Evolutionary conservation across 768 basidiomycete genomes (phyloP).

Genomic region (Thelephora ganbajun): DNA sequence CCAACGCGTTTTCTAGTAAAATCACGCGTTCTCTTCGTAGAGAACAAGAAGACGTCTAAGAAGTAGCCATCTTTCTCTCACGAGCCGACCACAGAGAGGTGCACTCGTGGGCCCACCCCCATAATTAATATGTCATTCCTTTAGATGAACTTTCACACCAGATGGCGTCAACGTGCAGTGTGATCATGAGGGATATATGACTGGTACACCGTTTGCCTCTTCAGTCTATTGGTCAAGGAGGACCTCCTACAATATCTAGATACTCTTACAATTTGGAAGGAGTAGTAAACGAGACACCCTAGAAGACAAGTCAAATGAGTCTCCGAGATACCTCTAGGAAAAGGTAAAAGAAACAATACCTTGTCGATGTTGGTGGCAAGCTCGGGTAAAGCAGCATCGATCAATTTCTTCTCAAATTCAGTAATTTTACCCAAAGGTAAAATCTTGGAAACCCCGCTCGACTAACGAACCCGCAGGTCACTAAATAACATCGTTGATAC

Average conservation of each 20-base stretch:
- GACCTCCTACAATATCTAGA: too few relatives aligned
- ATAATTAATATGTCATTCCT: too few relatives aligned
- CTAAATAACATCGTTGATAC: background rate
- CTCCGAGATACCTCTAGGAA: background rate
- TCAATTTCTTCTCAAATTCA: slow-evolving; percentile 56
- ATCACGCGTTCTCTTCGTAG: slow-evolving; percentile 62
- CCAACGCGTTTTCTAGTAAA: slow-evolving; percentile 32
- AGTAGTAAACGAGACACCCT: slow-evolving; percentile 18
- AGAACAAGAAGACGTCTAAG: slow-evolving; percentile 65
- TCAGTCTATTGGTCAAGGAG: too few relatives aligned
- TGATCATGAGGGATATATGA: too few relatives aligned
- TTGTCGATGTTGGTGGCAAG: slow-evolving; percentile 59
- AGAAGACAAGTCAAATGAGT: background rate
- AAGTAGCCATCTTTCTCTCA: slow-evolving; percentile 10
- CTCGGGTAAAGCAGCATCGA: slow-evolving; percentile 75
- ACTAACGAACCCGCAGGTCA: slow-evolving; percentile 24
- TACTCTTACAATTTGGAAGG: slow-evolving; percentile 14
- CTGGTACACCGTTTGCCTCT: too few relatives aligned
- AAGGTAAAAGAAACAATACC: slow-evolving; percentile 19
- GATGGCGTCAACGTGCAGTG: too few relatives aligned
- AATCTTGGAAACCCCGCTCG: slow-evolving; percentile 74
- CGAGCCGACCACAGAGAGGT: too few relatives aligned
- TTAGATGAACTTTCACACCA: too few relatives aligned
- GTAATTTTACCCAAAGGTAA: slow-evolving; percentile 64
- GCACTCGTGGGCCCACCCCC: too few relatives aligned